Conservation (phyloP, 768 basidiomycete species). For the Artomyces pyxidatus region DNA sequence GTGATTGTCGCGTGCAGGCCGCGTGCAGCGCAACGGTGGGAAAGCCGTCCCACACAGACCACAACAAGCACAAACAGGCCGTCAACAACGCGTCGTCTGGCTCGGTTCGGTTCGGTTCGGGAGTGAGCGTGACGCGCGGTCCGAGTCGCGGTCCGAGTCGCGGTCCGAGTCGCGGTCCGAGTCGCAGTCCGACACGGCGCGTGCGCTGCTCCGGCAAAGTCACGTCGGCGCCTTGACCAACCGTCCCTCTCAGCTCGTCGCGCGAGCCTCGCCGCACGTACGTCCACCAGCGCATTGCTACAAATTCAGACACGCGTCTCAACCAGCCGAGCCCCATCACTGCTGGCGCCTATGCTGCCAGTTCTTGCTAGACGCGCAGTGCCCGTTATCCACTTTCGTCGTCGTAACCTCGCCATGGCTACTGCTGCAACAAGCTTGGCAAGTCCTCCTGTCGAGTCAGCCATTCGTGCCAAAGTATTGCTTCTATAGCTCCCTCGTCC, state of each 20-base stretch:
- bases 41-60: too few species aligned
- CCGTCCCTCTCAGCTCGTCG: constrained; percentile 1
- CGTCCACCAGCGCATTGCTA: neutral
- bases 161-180: too few species aligned
- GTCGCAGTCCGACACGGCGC: too few species aligned
- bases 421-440: constrained; percentile 4
- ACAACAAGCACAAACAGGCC: too few species aligned
- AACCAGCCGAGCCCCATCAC: neutral
- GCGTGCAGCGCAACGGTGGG: too few species aligned
- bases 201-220: too few species aligned
- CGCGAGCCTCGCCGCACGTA: neutral
- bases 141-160: too few species aligned
- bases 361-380: constrained; percentile 10
- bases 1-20: too few species aligned
- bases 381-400: constrained; percentile 14
- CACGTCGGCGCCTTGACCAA: too few species aligned
- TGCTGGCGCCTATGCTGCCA: constrained; percentile 3
- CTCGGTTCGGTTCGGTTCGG: too few species aligned
- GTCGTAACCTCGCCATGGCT: constrained; percentile 16
- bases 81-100: too few species aligned
- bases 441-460: constrained; percentile 11
- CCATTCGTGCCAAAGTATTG: constrained; percentile 19
- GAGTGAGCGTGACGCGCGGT: too few species aligned
- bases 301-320: neutral
- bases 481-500: neutral